Evolutionary conservation across 257 asterid genomes (phyloP).

Genomic region (Pogostemon cablin): DNA sequence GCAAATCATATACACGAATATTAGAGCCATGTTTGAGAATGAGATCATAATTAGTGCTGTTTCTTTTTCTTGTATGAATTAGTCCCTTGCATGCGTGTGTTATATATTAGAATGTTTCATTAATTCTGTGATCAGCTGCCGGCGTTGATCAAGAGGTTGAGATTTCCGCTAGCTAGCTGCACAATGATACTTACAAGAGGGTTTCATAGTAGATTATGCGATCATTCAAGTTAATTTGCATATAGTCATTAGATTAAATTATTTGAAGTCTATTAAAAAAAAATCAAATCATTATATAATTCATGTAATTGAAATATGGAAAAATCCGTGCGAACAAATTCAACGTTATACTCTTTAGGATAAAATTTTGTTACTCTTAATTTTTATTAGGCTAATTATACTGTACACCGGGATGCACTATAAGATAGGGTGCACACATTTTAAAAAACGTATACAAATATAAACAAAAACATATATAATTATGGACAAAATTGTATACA

Average conservation of each 20-base stretch:
- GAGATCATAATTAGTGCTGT: background rate
- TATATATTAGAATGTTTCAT: background rate
- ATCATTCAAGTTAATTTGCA: background rate
- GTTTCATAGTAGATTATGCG: background rate
- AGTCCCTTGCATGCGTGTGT: background rate
- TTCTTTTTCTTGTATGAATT: background rate
- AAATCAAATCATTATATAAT: too few species aligned
- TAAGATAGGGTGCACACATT: too few species aligned
- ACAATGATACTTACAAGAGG: background rate
- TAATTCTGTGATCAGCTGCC: background rate
- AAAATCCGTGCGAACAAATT: too few species aligned
- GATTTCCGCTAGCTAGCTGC: background rate
- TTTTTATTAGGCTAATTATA: too few species aligned
- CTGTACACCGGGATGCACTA: too few species aligned
- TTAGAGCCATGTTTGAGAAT: conserved; percentile 28
- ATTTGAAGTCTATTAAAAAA: too few species aligned
- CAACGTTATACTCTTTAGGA: too few species aligned
- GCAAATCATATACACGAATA: conserved; percentile 14
- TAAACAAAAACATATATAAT: too few species aligned
- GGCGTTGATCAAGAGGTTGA: background rate
- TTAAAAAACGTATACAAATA: too few species aligned
- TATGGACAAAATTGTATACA: too few species aligned
- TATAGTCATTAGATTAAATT: background rate
- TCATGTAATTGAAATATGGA: too few species aligned
- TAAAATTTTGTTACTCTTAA: too few species aligned